These are phyloP conservation scores for Ophiostoma sp. DNA, from an alignment of 2,329 filamentous ascomycete genomes.

Conservation along the genomic window DNA sequence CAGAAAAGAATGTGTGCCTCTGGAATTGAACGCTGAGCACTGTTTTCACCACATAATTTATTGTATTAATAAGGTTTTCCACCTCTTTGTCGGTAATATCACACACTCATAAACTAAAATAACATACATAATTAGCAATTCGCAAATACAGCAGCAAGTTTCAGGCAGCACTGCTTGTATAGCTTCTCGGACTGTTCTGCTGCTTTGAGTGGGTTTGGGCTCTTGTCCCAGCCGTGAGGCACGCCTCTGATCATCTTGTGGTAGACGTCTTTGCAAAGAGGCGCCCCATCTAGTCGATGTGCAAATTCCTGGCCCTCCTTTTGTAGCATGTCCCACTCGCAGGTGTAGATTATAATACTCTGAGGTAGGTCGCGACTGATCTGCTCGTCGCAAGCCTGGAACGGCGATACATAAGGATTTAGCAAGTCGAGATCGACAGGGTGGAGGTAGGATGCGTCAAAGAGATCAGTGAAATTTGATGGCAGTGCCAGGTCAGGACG, in stretches of 20 bases:
- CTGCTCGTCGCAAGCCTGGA: constrained; percentile 49
- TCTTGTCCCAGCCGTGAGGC: constrained; percentile 63
- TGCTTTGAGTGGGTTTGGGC: constrained; percentile 53
- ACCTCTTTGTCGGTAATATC: not conserved
- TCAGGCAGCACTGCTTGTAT: constrained; percentile 49
- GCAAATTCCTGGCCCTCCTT: constrained; percentile 29
- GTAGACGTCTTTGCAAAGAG: constrained; percentile 51
- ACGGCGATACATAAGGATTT: constrained; percentile 55
- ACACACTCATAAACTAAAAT: not conserved
- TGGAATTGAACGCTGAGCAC: not conserved
- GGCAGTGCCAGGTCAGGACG: constrained; percentile 56
- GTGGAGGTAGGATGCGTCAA: constrained; percentile 60
- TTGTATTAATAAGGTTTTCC: not conserved
- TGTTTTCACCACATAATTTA: not conserved
- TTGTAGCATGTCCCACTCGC: constrained; percentile 43
- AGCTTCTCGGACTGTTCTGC: constrained; percentile 48
- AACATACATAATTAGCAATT: not conserved
- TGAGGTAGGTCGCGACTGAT: constrained; percentile 45
- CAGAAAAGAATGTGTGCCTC: not conserved
- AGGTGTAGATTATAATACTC: constrained; percentile 54
- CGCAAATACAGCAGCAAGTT: constrained; percentile 15
- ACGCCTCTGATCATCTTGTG: constrained; percentile 56
- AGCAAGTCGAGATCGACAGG: constrained; percentile 42
- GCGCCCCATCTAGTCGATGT: constrained; percentile 38
- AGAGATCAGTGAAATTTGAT: constrained; percentile 54